Evolutionary conservation across 345 rosid genomes (phyloP).

Genomic region (Chamaenerion angustifolium): DNA sequence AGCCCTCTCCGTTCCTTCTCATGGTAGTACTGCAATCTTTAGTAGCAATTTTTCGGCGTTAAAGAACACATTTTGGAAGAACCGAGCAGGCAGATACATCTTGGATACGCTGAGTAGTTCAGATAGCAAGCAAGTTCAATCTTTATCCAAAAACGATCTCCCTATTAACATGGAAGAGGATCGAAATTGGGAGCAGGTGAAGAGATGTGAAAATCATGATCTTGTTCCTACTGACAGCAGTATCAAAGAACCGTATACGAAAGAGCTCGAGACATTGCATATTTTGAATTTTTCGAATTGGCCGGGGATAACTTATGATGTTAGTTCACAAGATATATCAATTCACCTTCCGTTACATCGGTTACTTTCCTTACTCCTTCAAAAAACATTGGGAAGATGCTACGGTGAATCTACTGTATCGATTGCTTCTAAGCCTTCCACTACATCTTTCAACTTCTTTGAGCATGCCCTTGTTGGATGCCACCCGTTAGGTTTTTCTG

Average conservation of each 20-base stretch:
- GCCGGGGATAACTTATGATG: slow-evolving; percentile 63
- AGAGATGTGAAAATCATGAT: slow-evolving; percentile 14
- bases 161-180: slow-evolving; percentile 24
- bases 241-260: slow-evolving; percentile 21
- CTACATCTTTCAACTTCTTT: slow-evolving; percentile 42
- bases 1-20: slow-evolving; percentile 5
- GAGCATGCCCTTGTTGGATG: slow-evolving; percentile 39
- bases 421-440: slow-evolving; percentile 18
- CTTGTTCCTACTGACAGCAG: slow-evolving; percentile 15
- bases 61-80: slow-evolving; percentile 37
- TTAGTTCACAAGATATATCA: slow-evolving; percentile 68
- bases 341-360: slow-evolving; percentile 78
- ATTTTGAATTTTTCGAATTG: slow-evolving; percentile 45
- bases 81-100: slow-evolving; percentile 37
- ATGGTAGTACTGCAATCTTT: too few relatives aligned
- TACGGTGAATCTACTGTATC: slow-evolving; percentile 42
- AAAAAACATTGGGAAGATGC: slow-evolving; percentile 50
- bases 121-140: slow-evolving; percentile 5
- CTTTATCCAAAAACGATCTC: slow-evolving; percentile 13
- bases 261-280: slow-evolving; percentile 21
- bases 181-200: slow-evolving; percentile 16
- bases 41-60: slow-evolving; percentile 19
- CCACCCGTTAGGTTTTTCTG: slow-evolving; percentile 76
- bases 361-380: slow-evolving; percentile 59
- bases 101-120: slow-evolving; percentile 41